phyloP scores from a whole-genome alignment of 345 rosid genomes.

The Mercurialis annua region DNA sequence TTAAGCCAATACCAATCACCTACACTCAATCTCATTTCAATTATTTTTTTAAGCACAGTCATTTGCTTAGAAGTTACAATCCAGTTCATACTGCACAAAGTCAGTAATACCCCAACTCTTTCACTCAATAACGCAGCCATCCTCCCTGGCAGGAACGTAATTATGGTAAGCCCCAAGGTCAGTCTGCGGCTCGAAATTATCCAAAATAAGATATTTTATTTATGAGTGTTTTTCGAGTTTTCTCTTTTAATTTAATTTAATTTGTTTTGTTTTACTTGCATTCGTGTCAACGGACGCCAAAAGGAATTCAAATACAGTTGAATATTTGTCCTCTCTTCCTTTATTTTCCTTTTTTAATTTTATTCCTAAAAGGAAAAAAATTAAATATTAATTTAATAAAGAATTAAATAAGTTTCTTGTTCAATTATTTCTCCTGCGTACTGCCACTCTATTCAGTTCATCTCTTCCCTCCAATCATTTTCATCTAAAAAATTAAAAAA shows the following conservation, averaged over 20 bases:
- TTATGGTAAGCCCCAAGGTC: not conserved
- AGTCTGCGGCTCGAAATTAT: not conserved
- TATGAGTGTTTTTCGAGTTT: not conserved
- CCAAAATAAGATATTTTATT: too few relatives aligned
- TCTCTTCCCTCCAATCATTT: constrained; percentile 30
- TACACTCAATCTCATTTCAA: too few relatives aligned
- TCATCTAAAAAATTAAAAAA: not conserved
- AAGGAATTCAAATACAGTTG: constrained; percentile 31
- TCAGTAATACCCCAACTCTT: not conserved
- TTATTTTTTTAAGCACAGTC: not conserved
- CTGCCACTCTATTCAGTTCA: not conserved
- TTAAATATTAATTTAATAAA: too few relatives aligned
- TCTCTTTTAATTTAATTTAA: not conserved
- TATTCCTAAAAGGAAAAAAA: not conserved
- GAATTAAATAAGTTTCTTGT: too few relatives aligned
- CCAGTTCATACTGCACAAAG: not conserved
- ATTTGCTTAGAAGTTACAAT: not conserved
- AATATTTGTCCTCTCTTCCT: constrained; percentile 4
- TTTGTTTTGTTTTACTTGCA: not conserved
- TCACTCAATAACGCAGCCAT: too few relatives aligned
- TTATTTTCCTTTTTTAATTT: not conserved
- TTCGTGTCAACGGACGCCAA: constrained; percentile 56
- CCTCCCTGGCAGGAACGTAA: not conserved
- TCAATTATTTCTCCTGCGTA: not conserved
- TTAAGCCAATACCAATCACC: too few relatives aligned